Percentiles rank a stretch among this genome's conserved stretches.
Evolutionary conservation across 805 yeast genomes (phyloP).

Genomic region (Barnettozyma vustinii): DNA sequence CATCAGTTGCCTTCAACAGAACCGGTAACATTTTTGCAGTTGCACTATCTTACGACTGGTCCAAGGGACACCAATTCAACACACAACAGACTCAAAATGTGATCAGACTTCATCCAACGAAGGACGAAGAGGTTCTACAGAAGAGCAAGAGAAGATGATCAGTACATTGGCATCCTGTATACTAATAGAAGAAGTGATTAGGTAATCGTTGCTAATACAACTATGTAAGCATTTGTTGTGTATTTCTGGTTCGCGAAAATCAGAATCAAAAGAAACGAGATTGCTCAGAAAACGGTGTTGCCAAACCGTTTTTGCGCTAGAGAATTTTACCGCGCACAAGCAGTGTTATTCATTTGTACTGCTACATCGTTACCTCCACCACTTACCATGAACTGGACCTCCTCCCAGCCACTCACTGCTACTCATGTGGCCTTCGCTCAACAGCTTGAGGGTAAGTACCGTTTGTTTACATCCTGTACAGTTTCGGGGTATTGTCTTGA

Average conservation of each 20-base stretch:
- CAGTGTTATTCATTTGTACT: not conserved
- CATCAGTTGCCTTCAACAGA: constrained; percentile 76
- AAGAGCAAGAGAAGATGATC: constrained; percentile 31
- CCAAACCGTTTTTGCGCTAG: not conserved
- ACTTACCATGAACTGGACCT: not conserved
- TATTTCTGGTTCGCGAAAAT: not conserved
- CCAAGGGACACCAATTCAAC: constrained; percentile 79
- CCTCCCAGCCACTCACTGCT: not conserved
- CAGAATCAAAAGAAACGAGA: not conserved
- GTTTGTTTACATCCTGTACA: not conserved
- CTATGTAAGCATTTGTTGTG: not conserved
- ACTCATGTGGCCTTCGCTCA: constrained; percentile 4
- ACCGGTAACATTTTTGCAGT: constrained; percentile 84
- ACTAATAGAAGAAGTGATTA: not conserved
- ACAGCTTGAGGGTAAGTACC: constrained; percentile 7
- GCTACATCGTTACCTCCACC: not conserved
- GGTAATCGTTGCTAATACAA: not conserved
- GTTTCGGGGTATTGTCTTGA: not conserved
- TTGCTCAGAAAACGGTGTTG: not conserved
- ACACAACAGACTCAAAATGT: constrained; percentile 68
- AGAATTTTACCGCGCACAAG: not conserved
- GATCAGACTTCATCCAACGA: constrained; percentile 77
- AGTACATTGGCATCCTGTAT: not conserved
- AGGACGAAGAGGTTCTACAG: constrained; percentile 77
- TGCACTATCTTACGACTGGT: constrained; percentile 93